Percentiles rank a stretch among this genome's conserved stretches.
These are phyloP conservation scores for Clarireedia paspali DNA, from an alignment of 2,329 filamentous ascomycete genomes.

Conservation along the genomic window DNA sequence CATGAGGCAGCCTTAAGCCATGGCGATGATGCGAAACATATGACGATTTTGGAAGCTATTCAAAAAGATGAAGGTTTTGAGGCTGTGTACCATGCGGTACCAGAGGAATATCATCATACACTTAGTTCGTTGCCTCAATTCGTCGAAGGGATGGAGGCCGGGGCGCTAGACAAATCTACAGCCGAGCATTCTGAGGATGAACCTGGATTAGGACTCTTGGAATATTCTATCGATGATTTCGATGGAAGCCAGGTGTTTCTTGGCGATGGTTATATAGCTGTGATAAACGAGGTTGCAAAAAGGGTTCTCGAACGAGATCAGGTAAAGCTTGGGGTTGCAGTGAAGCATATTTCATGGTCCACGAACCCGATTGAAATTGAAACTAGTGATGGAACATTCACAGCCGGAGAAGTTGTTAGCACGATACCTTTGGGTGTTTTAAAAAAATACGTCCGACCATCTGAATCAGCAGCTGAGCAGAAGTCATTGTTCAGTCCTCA, in stretches of 20 bases:
- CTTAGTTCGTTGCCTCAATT: background rate
- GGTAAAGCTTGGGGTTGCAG: background rate
- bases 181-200: background rate
- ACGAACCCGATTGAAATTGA: background rate
- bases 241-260: background rate
- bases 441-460: background rate
- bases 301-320: background rate
- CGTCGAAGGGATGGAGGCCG: background rate
- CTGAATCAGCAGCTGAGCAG: background rate
- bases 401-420: background rate
- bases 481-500: background rate
- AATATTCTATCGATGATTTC: background rate
- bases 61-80: background rate
- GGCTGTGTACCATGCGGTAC: background rate
- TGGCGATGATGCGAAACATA: background rate
- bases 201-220: background rate
- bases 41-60: background rate
- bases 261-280: background rate
- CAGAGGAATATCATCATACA: background rate
- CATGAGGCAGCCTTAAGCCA: background rate
- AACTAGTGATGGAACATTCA: background rate
- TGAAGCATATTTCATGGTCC: background rate
- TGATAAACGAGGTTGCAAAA: background rate
- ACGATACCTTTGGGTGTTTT: background rate
- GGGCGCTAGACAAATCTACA: background rate